These are phyloP conservation scores for Boechera divaricarpa DNA, from an alignment of 345 rosid species.

Conservation along the genomic window DNA sequence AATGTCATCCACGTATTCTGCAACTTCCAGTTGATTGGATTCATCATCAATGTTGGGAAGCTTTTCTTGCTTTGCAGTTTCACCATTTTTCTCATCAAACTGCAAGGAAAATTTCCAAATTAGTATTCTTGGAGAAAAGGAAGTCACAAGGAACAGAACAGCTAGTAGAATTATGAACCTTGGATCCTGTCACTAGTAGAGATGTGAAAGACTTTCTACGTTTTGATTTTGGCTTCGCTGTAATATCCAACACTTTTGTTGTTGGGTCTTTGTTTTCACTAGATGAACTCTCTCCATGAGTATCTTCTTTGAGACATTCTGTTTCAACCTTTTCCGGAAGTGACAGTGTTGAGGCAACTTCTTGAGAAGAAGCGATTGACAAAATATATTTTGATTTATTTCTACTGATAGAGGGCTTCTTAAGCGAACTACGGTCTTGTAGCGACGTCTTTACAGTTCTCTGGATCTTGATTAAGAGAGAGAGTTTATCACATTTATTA, in stretches of 20 bases:
- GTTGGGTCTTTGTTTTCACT: slow-evolving; percentile 42
- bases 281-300: slow-evolving; percentile 41
- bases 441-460: slow-evolving; percentile 41
- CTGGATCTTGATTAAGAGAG: slow-evolving; percentile 35
- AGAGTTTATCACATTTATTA: slow-evolving; percentile 17
- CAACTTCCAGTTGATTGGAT: slow-evolving; percentile 86
- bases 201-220: slow-evolving; percentile 94
- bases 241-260: slow-evolving; percentile 43
- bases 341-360: slow-evolving; percentile 37
- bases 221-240: slow-evolving; percentile 56
- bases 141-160: slow-evolving; percentile 16
- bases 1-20: slow-evolving; percentile 94
- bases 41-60: slow-evolving; percentile 78
- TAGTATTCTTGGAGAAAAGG: slow-evolving; percentile 20
- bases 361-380: slow-evolving; percentile 49
- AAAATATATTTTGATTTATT: slow-evolving; percentile 43
- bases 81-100: slow-evolving; percentile 60
- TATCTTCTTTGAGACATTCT: slow-evolving; percentile 49
- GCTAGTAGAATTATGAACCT: slow-evolving; percentile 52
- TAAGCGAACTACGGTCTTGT: slow-evolving; percentile 42
- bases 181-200: slow-evolving; percentile 71
- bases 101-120: slow-evolving; percentile 49
- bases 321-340: slow-evolving; percentile 44
- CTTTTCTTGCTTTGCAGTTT: slow-evolving; percentile 50
- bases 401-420: slow-evolving; percentile 41